phyloP scores from a whole-genome alignment of 1,284 basidiomycete genomes.

The Microbotryum scabiosae region DNA sequence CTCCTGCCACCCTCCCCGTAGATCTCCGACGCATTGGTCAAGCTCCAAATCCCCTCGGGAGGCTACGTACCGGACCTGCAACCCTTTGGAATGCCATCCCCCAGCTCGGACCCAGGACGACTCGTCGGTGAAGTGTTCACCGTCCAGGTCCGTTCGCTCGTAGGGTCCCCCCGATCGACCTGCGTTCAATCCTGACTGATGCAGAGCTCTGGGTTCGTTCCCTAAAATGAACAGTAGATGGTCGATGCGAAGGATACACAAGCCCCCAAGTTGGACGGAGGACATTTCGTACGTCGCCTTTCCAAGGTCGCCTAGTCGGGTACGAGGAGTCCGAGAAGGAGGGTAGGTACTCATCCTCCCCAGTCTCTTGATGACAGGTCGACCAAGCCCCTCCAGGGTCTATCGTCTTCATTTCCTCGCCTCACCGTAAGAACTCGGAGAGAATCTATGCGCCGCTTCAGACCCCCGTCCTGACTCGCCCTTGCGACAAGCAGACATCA shows the following conservation, averaged over 20 bases:
- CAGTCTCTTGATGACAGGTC: constrained; percentile 38
- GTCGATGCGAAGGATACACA: constrained; percentile 54
- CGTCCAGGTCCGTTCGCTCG: constrained; percentile 49
- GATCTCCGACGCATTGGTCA: constrained; percentile 84
- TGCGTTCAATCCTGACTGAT: too few species aligned
- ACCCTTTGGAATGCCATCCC: constrained; percentile 45
- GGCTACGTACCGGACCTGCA: constrained; percentile 75
- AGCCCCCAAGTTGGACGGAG: constrained; percentile 54
- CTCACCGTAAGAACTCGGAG: constrained; percentile 51
- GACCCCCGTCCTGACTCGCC: not conserved
- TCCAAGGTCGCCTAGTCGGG: too few species aligned
- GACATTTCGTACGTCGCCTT: constrained; percentile 55
- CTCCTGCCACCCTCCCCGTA: constrained; percentile 36
- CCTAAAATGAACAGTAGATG: constrained; percentile 47
- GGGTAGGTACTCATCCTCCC: not conserved
- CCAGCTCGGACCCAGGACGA: constrained; percentile 34
- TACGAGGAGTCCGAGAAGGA: too few species aligned
- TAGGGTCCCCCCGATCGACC: too few species aligned
- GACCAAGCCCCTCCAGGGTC: constrained; percentile 62
- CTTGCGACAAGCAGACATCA: constrained; percentile 49
- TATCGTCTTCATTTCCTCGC: constrained; percentile 69
- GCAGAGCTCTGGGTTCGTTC: not conserved
- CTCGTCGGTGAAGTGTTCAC: constrained; percentile 79
- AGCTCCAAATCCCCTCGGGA: constrained; percentile 64
- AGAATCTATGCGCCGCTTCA: not conserved